Conservation (phyloP, 441 rosid species). For the Manihot esculenta region DNA sequence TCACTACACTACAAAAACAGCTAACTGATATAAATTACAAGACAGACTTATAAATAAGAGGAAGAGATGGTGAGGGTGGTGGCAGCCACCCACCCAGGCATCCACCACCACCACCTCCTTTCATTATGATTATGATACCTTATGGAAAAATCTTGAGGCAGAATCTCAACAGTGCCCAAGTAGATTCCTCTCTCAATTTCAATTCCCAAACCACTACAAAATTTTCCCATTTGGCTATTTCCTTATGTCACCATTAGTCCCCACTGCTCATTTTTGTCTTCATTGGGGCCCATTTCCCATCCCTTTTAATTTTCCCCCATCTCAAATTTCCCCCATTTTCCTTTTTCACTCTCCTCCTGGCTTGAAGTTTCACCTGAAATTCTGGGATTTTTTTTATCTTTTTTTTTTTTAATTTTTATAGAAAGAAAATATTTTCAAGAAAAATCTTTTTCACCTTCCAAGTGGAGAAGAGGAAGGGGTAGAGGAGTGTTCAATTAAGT, state of each 20-base stretch:
- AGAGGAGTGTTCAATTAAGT: conserved; percentile 21
- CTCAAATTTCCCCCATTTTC: background rate
- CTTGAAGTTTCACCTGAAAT: conserved; percentile 25
- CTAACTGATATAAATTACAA: too few species aligned
- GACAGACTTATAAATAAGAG: too few species aligned
- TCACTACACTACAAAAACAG: too few species aligned
- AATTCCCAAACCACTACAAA: background rate
- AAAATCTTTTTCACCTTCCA: conserved; percentile 2
- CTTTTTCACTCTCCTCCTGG: conserved; percentile 8
- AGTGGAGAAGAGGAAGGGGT: conserved; percentile 8
- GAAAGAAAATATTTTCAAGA: background rate
- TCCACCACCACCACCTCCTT: conserved; percentile 16
- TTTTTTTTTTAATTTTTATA: background rate
- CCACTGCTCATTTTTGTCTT: background rate
- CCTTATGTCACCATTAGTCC: conserved; percentile 14
- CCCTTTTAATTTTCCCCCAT: background rate
- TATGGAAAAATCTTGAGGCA: conserved; percentile 37
- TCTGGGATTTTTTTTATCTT: conserved; percentile 7
- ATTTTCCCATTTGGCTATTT: conserved; percentile 15
- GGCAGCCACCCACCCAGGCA: background rate
- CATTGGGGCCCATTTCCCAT: conserved; percentile 13
- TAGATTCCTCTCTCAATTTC: conserved; percentile 26
- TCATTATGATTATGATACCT: conserved; percentile 19
- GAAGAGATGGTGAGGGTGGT: too few species aligned
- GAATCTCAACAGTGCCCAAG: conserved; percentile 46